Percentiles rank a stretch among this genome's conserved stretches.
Evolutionary conservation across 176 grass and related monocot species (phyloP).

Genomic region (Triticum urartu): DNA sequence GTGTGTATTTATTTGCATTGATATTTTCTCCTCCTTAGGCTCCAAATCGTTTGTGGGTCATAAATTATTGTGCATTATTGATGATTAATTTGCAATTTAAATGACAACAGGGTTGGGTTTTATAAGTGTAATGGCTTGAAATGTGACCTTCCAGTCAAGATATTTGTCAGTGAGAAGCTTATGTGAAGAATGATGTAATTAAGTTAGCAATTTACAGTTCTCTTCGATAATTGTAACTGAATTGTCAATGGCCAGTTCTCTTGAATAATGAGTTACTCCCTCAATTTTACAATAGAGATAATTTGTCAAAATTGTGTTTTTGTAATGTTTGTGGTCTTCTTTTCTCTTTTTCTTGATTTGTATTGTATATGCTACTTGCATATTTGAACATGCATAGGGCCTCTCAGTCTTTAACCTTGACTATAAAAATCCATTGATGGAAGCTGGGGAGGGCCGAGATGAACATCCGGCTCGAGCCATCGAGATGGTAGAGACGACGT

Average conservation of each 20-base stretch:
- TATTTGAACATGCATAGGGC: too few species aligned
- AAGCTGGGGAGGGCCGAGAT: too few species aligned
- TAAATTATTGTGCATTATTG: background rate
- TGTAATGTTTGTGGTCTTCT: too few species aligned
- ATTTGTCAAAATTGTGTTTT: too few species aligned
- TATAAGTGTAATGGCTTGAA: constrained; percentile 87
- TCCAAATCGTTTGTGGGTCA: background rate
- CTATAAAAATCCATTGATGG: too few species aligned
- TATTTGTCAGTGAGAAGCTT: constrained; percentile 85
- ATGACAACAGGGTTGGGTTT: constrained; percentile 67
- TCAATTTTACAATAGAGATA: too few species aligned
- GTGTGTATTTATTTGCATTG: background rate
- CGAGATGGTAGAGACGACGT: too few species aligned
- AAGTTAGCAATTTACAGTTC: background rate
- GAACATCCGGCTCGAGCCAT: too few species aligned
- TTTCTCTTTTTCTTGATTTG: too few species aligned
- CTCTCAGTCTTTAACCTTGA: too few species aligned
- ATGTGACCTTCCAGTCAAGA: constrained; percentile 87
- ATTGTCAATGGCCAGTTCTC: background rate
- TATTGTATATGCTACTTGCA: too few species aligned
- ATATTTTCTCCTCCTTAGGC: background rate
- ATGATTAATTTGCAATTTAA: constrained; percentile 9
- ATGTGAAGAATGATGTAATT: constrained; percentile 94
- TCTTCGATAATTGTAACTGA: background rate
- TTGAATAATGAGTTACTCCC: too few species aligned